These are phyloP conservation scores for Microdochium paspali DNA, from an alignment of 2,329 filamentous ascomycete species.

Conservation along the genomic window DNA sequence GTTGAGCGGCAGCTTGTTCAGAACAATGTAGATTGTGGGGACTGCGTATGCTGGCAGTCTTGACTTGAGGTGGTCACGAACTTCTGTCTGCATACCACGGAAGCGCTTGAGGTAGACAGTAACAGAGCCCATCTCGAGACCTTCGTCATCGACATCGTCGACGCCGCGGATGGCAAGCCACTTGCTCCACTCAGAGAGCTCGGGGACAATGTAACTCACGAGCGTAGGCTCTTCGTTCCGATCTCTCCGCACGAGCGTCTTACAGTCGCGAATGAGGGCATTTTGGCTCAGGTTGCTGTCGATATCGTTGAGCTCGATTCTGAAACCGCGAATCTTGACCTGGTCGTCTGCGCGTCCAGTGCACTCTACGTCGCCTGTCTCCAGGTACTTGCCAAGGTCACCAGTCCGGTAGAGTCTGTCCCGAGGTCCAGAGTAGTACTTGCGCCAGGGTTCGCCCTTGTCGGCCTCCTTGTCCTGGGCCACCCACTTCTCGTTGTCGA, in stretches of 20 bases:
- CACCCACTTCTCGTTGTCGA: conserved; percentile 61
- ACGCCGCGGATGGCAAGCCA: conserved; percentile 51
- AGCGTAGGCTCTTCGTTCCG: conserved; percentile 77
- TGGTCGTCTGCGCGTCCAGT: conserved; percentile 79
- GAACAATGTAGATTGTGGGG: conserved; percentile 63
- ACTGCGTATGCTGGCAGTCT: conserved; percentile 68
- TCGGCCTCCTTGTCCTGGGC: conserved; percentile 49
- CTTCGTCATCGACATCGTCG: conserved; percentile 46
- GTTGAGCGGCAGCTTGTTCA: conserved; percentile 67
- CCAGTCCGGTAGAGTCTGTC: conserved; percentile 84
- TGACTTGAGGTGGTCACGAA: conserved; percentile 58
- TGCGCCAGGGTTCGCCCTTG: conserved; percentile 62
- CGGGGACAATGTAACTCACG: conserved; percentile 85
- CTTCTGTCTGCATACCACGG: conserved; percentile 35
- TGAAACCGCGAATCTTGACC: conserved; percentile 92
- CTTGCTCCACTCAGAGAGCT: conserved; percentile 61
- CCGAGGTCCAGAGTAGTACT: conserved; percentile 69
- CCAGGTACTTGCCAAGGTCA: conserved; percentile 70
- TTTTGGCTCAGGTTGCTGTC: conserved; percentile 71
- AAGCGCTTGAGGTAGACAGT: conserved; percentile 34
- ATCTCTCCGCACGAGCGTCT: conserved; percentile 76
- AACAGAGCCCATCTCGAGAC: conserved; percentile 31
- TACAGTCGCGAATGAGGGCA: conserved; percentile 71
- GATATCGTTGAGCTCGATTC: conserved; percentile 91
- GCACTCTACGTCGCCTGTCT: conserved; percentile 62